Percentiles rank a stretch among this genome's conserved stretches.
Evolutionary conservation across 768 basidiomycete genomes (phyloP).

Genomic region (Pleurotus eryngii): DNA sequence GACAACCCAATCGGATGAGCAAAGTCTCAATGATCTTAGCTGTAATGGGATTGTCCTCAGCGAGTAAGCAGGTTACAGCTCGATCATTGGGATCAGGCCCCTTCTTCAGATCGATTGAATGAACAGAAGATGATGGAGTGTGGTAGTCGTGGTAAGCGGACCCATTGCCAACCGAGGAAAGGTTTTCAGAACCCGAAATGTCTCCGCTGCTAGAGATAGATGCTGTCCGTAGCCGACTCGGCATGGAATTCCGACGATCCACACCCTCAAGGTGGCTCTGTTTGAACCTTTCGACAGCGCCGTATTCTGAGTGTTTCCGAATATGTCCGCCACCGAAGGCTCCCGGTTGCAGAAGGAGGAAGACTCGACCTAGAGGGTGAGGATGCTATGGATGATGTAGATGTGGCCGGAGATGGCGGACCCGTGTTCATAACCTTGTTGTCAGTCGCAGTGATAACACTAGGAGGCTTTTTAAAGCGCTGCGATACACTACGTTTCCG

Average conservation of each 20-base stretch:
- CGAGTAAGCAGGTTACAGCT: slow-evolving; percentile 89
- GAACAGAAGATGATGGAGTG: slow-evolving; percentile 83
- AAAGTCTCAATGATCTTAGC: slow-evolving; percentile 97
- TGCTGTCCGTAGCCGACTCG: slow-evolving; percentile 82
- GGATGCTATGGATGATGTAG: slow-evolving; percentile 87
- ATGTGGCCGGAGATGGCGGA: slow-evolving; percentile 90
- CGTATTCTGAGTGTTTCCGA: slow-evolving; percentile 88
- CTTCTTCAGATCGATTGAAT: slow-evolving; percentile 76
- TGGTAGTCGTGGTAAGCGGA: slow-evolving; percentile 52
- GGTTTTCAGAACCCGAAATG: slow-evolving; percentile 73
- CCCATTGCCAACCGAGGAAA: slow-evolving; percentile 56
- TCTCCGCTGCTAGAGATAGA: slow-evolving; percentile 83
- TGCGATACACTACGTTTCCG: slow-evolving; percentile 82
- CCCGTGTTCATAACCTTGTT: slow-evolving; percentile 60
- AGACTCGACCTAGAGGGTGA: slow-evolving; percentile 78
- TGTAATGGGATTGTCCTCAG: slow-evolving; percentile 97
- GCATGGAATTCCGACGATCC: slow-evolving; percentile 79
- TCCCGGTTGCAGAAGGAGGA: slow-evolving; percentile 67
- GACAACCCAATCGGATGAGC: slow-evolving; percentile 89
- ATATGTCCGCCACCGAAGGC: slow-evolving; percentile 50
- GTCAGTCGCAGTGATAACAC: slow-evolving; percentile 69
- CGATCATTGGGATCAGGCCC: slow-evolving; percentile 79
- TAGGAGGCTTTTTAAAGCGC: slow-evolving; percentile 77
- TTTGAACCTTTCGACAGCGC: slow-evolving; percentile 87
- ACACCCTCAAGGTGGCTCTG: slow-evolving; percentile 73